Conservation (phyloP, 2,329 filamentous ascomycete genomes). For the Ophiostoma perfectum region DNA sequence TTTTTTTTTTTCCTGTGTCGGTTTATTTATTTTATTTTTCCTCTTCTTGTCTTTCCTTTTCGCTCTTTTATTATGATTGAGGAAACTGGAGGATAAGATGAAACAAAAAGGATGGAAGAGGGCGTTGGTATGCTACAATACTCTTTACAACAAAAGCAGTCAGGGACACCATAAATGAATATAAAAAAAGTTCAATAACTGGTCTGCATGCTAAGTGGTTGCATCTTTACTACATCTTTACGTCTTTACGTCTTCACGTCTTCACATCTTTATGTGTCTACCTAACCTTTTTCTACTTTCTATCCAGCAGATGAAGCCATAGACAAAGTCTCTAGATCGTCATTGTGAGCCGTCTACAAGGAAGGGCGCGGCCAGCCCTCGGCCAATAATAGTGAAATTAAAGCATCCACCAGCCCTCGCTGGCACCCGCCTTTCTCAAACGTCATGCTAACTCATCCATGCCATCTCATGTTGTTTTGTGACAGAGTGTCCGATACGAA, state of each 20-base stretch:
- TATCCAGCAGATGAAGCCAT: too few species aligned
- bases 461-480: not conserved
- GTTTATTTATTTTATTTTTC: slow-evolving; percentile 19
- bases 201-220: too few species aligned
- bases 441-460: not conserved
- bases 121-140: slow-evolving; percentile 25
- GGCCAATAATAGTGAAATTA: slow-evolving; percentile 4
- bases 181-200: slow-evolving; percentile 20
- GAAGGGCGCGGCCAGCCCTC: not conserved
- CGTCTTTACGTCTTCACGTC: too few species aligned
- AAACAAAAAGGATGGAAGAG: not conserved
- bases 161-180: slow-evolving; percentile 22
- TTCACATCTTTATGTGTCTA: too few species aligned
- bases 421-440: slow-evolving; percentile 2
- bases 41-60: slow-evolving; percentile 10
- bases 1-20: slow-evolving; percentile 21
- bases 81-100: too few species aligned
- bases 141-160: slow-evolving; percentile 23
- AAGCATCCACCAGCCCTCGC: slow-evolving; percentile 7
- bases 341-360: not conserved
- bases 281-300: too few species aligned
- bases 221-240: too few species aligned
- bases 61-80: not conserved
- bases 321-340: too few species aligned
- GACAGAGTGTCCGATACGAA: too few species aligned